Evolutionary conservation across 805 yeast species (phyloP).

Genomic region (Torulaspora gathmanii): DNA sequence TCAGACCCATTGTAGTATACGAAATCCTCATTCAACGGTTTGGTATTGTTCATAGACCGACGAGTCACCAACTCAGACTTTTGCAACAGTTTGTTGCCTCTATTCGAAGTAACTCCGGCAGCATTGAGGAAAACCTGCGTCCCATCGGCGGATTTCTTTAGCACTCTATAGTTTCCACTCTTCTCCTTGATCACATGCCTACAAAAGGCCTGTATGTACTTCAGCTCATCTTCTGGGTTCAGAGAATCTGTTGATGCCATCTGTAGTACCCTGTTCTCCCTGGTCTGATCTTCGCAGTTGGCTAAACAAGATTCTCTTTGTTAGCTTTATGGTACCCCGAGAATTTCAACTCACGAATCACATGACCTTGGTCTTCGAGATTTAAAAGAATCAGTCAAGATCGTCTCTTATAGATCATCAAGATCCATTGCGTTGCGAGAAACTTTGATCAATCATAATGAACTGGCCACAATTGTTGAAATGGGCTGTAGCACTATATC

Average conservation of each 20-base stretch:
- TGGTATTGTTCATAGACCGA: conserved; percentile 37
- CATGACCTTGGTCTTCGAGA: neutral
- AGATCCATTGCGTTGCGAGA: too few relatives aligned
- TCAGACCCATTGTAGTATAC: conserved; percentile 37
- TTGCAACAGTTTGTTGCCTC: conserved; percentile 55
- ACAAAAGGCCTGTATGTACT: conserved; percentile 23
- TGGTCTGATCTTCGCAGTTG: neutral
- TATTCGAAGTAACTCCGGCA: conserved; percentile 41
- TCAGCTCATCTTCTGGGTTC: conserved; percentile 12
- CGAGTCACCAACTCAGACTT: conserved; percentile 46
- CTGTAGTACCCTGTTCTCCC: neutral
- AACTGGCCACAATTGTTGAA: conserved; percentile 13
- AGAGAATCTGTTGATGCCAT: conserved; percentile 7
- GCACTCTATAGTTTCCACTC: conserved; percentile 34
- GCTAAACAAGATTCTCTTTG: too few relatives aligned
- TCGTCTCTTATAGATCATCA: too few relatives aligned
- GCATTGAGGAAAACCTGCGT: conserved; percentile 23
- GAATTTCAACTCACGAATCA: neutral
- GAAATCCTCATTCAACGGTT: conserved; percentile 31
- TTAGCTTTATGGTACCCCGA: too few relatives aligned
- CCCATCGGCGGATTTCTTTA: conserved; percentile 31
- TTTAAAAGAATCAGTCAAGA: neutral
- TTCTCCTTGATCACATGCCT: conserved; percentile 31
- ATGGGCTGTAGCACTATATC: conserved; percentile 14
- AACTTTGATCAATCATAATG: neutral